A percentile compares a stretch with the other conserved stretches of the same genome.
Evolutionary conservation across 306 rosid species (phyloP).

Genomic region (Betula pendula): DNA sequence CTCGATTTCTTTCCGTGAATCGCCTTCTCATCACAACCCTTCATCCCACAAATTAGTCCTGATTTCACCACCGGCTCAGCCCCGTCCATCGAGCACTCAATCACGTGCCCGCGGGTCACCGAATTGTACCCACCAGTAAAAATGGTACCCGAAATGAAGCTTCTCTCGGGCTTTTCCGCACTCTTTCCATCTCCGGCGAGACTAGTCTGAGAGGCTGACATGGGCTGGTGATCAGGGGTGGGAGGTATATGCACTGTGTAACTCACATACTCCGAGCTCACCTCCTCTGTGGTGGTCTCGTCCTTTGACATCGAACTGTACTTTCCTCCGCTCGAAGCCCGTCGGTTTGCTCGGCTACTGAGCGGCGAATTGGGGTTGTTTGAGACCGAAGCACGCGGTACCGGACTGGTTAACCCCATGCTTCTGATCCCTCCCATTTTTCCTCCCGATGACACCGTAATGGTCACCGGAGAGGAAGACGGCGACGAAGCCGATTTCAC

Average conservation of each 20-base stretch:
- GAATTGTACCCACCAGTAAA: conserved; percentile 81
- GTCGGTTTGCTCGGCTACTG: conserved; percentile 41
- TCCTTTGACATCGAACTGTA: conserved; percentile 41
- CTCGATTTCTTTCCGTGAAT: conserved; percentile 28
- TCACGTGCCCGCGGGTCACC: conserved; percentile 72
- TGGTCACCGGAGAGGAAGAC: conserved; percentile 77
- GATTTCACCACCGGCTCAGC: conserved; percentile 32
- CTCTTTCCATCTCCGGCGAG: conserved; percentile 38
- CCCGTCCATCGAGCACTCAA: conserved; percentile 46
- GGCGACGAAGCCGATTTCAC: conserved; percentile 60
- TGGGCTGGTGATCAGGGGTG: conserved; percentile 71
- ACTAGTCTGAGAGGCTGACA: conserved; percentile 57
- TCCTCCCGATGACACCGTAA: conserved; percentile 70
- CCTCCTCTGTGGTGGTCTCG: conserved; percentile 36
- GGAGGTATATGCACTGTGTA: conserved; percentile 90
- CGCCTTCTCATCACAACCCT: conserved; percentile 69
- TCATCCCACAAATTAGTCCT: conserved; percentile 58
- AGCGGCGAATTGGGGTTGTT: conserved; percentile 78
- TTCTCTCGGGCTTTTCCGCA: conserved; percentile 30
- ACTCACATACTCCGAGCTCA: conserved; percentile 46
- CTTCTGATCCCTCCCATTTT: conserved; percentile 52
- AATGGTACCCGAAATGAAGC: conserved; percentile 68
- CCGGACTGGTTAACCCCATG: conserved; percentile 78
- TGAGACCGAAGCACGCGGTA: conserved; percentile 60
- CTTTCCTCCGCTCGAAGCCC: conserved; percentile 45